Percentiles rank a stretch among this genome's conserved stretches.
These are phyloP conservation scores for Penicillium sp. DNA, from an alignment of 2,329 filamentous ascomycete genomes.

Conservation along the genomic window DNA sequence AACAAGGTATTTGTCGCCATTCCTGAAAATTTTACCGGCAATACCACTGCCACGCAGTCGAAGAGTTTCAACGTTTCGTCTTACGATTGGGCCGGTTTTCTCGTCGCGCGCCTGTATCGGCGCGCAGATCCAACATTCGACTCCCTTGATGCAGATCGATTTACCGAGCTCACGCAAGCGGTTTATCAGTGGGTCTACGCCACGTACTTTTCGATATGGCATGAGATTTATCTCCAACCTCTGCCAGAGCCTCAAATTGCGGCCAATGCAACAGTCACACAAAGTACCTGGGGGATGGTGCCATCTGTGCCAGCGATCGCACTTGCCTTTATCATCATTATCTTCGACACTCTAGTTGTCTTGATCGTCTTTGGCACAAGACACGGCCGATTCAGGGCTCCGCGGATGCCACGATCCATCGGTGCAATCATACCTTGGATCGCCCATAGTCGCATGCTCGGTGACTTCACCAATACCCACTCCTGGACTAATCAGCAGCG, in stretches of 20 bases:
- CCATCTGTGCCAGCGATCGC: constrained; percentile 25
- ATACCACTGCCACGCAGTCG: constrained; percentile 16
- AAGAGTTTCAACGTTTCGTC: constrained; percentile 25
- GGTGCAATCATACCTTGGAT: constrained; percentile 31
- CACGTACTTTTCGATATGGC: constrained; percentile 33
- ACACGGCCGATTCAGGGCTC: constrained; percentile 28
- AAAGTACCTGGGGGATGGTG: constrained; percentile 28
- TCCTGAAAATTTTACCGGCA: constrained; percentile 27
- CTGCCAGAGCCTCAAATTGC: constrained; percentile 16
- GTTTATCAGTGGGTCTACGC: constrained; percentile 34
- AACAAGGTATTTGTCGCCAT: constrained; percentile 33
- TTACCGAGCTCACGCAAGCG: constrained; percentile 23
- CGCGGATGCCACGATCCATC: constrained; percentile 30
- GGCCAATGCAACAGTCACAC: constrained; percentile 23
- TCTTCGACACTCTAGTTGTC: constrained; percentile 28
- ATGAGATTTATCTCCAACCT: constrained; percentile 26
- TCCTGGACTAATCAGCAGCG: constrained; percentile 25
- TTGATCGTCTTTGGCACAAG: constrained; percentile 30
- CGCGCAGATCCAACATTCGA: constrained; percentile 20
- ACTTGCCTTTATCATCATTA: constrained; percentile 26
- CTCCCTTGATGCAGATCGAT: constrained; percentile 16
- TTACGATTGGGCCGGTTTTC: constrained; percentile 33
- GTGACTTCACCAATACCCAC: constrained; percentile 27
- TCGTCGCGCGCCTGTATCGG: constrained; percentile 29
- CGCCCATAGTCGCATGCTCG: constrained; percentile 29